Base-by-base conservation (phyloP, 495 filamentous ascomycete species). In the Clavariopsis aquatica region DNA sequence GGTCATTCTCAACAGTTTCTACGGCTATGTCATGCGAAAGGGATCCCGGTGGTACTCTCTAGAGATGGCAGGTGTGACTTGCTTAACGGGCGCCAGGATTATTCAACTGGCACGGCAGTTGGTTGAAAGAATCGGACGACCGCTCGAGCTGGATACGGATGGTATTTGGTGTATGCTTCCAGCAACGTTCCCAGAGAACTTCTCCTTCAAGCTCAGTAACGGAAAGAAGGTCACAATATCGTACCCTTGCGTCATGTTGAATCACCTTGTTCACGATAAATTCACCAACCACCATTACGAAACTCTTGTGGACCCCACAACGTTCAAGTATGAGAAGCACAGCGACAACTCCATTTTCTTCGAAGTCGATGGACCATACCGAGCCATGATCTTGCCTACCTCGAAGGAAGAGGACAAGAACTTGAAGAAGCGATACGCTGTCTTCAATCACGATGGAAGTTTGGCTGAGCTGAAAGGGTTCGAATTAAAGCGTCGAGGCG, bases 161-260 rank as follows among this genome's bases (percentile, higher is more conserved):
- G 94, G 94, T 85, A 99, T 99, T 72, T 99, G 94, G 94, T 99
- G 94, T 81, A 99, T 99, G 85, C 82, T 99, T 69, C 94, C 94
- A 0, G 94, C 91, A 2, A 93, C 91, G 0, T 99, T 99, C 71
- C 94, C 94, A 0, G 94, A 99, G 71, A 96, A 99, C 74, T 96
- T 97, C 74, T 84, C 87, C 8, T 99, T 99, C 80, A 92, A 86
- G 53, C 75, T 98, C 55, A 92, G 92, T 73, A 94, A 92, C 70
- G 95, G 94, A 59, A 98, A 96, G 81, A 98, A 97, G 71, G 72
- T 97, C 59, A 80, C 89, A 17, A 93, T 99, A 57, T 98, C 95
- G 0, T 99, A 98, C 70, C 94, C 94, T 36, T 99, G 94, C 77
- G 93, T 97, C 66, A 99, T 99, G 94, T 83, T 99, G 74, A 99